Evolutionary conservation across 1,284 basidiomycete species (phyloP).

Genomic region (Cryptococcus deneoformans): DNA sequence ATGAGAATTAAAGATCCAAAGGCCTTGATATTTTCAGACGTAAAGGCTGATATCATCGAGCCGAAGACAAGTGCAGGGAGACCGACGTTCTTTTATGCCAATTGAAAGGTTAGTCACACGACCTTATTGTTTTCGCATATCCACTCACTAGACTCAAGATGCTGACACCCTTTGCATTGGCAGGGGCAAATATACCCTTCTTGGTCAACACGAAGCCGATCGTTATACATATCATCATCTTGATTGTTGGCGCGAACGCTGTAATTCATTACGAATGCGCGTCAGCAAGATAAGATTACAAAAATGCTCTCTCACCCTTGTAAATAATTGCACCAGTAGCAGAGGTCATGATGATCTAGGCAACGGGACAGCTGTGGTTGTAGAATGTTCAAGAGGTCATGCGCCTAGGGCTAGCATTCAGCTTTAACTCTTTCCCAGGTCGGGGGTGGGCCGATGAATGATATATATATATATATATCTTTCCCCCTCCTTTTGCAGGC

Average conservation of each 20-base stretch:
- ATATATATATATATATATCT: no score
- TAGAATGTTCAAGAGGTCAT: not conserved
- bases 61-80: conserved; percentile 71
- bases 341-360: conserved; percentile 11
- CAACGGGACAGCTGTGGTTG: not conserved
- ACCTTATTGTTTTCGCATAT: no score
- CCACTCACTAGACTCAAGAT: conserved; percentile 38
- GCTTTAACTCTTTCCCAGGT: no score
- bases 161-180: conserved; percentile 38
- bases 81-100: conserved; percentile 57
- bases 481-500: no score
- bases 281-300: no score
- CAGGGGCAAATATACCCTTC: conserved; percentile 30
- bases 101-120: not conserved
- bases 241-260: conserved; percentile 45
- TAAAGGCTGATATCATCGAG: conserved; percentile 72
- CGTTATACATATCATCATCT: conserved; percentile 39
- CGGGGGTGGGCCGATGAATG: no score
- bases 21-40: conserved; percentile 60
- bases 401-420: not conserved
- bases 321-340: conserved; percentile 39
- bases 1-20: conserved; percentile 55
- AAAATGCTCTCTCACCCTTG: conserved; percentile 27
- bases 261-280: not conserved
- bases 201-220: conserved; percentile 37